Evolutionary conservation across 208 protist species (phyloP).

Genomic region (Crithidia acanthocephali): DNA sequence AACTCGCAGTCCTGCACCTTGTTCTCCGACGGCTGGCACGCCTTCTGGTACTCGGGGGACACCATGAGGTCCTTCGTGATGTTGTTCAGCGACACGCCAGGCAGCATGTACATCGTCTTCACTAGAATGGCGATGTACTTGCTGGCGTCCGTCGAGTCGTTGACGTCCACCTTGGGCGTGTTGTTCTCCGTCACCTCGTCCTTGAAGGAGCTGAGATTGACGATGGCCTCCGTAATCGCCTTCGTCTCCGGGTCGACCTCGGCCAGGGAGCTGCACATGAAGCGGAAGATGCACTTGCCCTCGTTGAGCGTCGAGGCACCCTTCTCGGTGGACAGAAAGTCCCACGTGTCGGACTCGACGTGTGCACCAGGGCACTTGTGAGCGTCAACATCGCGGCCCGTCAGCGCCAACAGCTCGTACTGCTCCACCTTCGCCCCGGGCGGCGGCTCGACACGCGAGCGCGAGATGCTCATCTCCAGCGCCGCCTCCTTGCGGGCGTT

Average conservation of each 20-base stretch:
- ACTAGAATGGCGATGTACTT: conserved; percentile 85
- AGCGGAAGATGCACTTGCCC: conserved; percentile 79
- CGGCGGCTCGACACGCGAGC: conserved; percentile 29
- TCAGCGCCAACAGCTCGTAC: conserved; percentile 81
- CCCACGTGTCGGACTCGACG: conserved; percentile 68
- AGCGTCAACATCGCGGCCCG: conserved; percentile 52
- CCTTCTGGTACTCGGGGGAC: conserved; percentile 80
- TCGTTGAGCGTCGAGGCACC: conserved; percentile 55
- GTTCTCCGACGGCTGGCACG: conserved; percentile 75
- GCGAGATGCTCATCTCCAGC: conserved; percentile 12
- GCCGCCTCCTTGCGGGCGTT: conserved; percentile 7
- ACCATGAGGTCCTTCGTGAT: conserved; percentile 71
- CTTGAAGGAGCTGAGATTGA: conserved; percentile 78
- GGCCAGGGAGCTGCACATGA: conserved; percentile 57
- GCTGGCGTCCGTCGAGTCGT: conserved; percentile 40
- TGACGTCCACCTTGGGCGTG: conserved; percentile 73
- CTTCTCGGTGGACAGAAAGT: conserved; percentile 66
- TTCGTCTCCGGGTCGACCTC: conserved; percentile 52
- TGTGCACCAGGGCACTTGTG: conserved; percentile 37
- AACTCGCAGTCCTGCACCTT: conserved; percentile 65
- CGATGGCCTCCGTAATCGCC: conserved; percentile 62
- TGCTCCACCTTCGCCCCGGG: conserved; percentile 58
- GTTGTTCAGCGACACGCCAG: conserved; percentile 52
- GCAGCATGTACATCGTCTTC: conserved; percentile 92
- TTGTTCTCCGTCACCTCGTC: conserved; percentile 86